Evolutionary conservation across 495 filamentous ascomycete species (phyloP), one percentile per base, ranked within the genome.

Genomic region (Bombardia bombarda): DNA sequence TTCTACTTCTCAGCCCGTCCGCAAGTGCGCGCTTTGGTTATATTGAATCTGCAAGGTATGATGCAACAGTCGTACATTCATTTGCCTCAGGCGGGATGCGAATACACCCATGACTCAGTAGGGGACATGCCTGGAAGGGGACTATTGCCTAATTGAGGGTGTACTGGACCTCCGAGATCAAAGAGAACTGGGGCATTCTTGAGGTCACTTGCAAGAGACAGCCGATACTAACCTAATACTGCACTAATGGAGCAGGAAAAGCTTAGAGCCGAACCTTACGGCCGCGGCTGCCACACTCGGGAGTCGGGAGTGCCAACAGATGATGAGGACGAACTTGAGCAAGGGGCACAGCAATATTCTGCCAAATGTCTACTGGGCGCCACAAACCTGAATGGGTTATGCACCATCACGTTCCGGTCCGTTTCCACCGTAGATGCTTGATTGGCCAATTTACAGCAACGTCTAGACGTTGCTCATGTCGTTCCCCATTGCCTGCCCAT

Each of bases 341-440:
- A n/a, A n/a, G n/a, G n/a, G n/a, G n/a, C n/a, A n/a, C n/a, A n/a
- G n/a, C n/a, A n/a, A n/a, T n/a, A n/a, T n/a, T n/a, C n/a, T n/a
- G n/a, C n/a, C n/a, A n/a, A n/a, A n/a, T n/a, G n/a, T n/a, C n/a
- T n/a, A n/a, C n/a, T n/a, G n/a, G n/a, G n/a, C n/a, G n/a, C n/a
- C n/a, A n/a, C n/a, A n/a, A n/a, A n/a, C n/a, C n/a, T n/a, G 34
- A 8, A 37, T 7, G 14, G 32, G 9, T 10, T 14, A 33, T 28
- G 32, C 43, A 23, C 38, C 36, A 41, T 37, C 45, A 31, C 43
- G 42, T 18, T n/a, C 43, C 51, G 51, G 51, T 42, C 51, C 51
- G 51, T 43, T 34, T 55, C 22, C 51, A 52, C 51, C 55, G 54
- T 41, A 38, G 32, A 21, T 13, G 44, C 50, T 32, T 45, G 42